These are phyloP conservation scores for Paramecium bursaria DNA, from an alignment of 73 alveolate genomes.

Conservation along the genomic window DNA sequence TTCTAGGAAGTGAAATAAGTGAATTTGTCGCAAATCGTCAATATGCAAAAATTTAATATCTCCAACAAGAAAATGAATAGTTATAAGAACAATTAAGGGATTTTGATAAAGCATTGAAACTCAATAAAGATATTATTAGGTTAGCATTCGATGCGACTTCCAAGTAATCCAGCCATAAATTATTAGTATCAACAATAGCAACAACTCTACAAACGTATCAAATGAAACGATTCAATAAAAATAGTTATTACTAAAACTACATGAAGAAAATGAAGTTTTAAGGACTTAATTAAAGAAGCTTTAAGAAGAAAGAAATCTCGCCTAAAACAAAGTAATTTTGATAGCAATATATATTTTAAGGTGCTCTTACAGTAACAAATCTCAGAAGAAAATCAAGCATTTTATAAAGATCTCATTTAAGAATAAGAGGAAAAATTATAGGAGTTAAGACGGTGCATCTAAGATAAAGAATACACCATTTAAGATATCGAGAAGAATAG, in stretches of 20 bases:
- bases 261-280: conserved; percentile 56
- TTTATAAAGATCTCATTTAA: conserved; percentile 57
- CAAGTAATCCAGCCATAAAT: background rate
- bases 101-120: conserved; percentile 36
- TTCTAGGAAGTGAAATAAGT: conserved; percentile 21
- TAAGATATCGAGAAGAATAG: conserved; percentile 63
- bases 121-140: conserved; percentile 52
- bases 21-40: conserved; percentile 60
- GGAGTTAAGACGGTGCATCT: conserved; percentile 60
- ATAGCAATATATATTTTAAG: background rate
- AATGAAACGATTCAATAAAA: background rate
- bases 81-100: conserved; percentile 31
- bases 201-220: conserved; percentile 12
- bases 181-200: conserved; percentile 19
- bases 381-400: conserved; percentile 65
- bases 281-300: conserved; percentile 35
- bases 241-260: conserved; percentile 19
- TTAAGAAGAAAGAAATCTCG: conserved; percentile 58
- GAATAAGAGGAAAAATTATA: conserved; percentile 60
- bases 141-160: background rate
- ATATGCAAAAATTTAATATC: conserved; percentile 62
- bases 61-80: conserved; percentile 63
- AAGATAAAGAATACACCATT: conserved; percentile 71
- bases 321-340: conserved; percentile 61
- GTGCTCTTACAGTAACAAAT: conserved; percentile 46